Evolutionary conservation across 768 basidiomycete species (phyloP).

Genomic region (Coprinopsis strossmayeri): DNA sequence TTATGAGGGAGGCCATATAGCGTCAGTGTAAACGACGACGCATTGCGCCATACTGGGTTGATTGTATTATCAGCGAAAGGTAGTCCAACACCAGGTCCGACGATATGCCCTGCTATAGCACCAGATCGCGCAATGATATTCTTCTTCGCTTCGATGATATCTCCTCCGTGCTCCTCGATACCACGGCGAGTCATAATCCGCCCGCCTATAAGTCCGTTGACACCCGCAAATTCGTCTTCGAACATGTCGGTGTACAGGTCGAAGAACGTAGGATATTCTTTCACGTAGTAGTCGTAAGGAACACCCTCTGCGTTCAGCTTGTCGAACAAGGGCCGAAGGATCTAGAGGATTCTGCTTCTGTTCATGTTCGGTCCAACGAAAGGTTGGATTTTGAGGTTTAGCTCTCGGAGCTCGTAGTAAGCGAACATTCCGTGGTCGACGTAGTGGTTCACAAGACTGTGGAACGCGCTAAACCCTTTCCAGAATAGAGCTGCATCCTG

Average conservation of each 20-base stretch:
- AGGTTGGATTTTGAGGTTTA: conserved; percentile 9
- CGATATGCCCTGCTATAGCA: conserved; percentile 12
- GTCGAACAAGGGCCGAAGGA: conserved; percentile 11
- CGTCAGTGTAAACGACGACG: background rate
- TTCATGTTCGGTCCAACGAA: conserved; percentile 14
- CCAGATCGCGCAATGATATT: background rate
- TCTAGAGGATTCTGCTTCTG: conserved; percentile 1
- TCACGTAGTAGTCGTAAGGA: background rate
- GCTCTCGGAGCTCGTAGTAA: conserved; percentile 10
- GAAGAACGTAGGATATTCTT: conserved; percentile 11
- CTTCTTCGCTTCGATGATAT: conserved; percentile 8
- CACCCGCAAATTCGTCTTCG: conserved; percentile 8
- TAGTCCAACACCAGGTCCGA: conserved; percentile 1
- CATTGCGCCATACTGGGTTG: conserved; percentile 7
- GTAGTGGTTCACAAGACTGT: conserved; percentile 7
- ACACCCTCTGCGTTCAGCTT: conserved; percentile 4
- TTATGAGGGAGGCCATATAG: conserved; percentile 1
- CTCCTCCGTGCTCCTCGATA: conserved; percentile 3
- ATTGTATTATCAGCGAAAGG: conserved; percentile 7
- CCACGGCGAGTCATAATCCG: conserved; percentile 8
- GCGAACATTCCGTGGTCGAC: conserved; percentile 10
- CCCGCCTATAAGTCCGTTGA: conserved; percentile 6
- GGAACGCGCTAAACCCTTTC: conserved; percentile 10
- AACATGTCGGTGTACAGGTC: conserved; percentile 13
- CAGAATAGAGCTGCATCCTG: conserved; percentile 9